phyloP scores from a whole-genome alignment of 2,329 filamentous ascomycete genomes.

The Onygenales sp. region DNA sequence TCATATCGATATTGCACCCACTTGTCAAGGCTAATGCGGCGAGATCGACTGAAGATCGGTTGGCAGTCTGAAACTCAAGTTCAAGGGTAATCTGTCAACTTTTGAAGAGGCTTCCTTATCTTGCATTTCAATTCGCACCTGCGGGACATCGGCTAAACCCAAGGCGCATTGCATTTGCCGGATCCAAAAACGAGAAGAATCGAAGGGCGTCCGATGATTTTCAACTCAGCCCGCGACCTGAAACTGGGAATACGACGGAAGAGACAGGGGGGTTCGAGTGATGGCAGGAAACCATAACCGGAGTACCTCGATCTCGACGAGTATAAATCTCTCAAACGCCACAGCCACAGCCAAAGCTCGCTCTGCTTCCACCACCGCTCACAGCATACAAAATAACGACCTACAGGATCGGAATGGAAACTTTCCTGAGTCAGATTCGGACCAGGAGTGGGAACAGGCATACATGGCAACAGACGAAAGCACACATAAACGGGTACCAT shows the following conservation, averaged over 20 bases:
- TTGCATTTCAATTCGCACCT: not conserved
- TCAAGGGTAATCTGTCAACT: not conserved
- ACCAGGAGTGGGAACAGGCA: not conserved
- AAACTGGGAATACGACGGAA: not conserved
- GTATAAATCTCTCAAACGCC: not conserved
- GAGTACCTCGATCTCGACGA: not conserved
- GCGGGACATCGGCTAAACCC: not conserved
- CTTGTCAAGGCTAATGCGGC: too few species aligned
- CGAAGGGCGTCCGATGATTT: not conserved
- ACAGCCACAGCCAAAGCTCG: not conserved
- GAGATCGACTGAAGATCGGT: not conserved
- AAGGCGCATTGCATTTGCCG: not conserved
- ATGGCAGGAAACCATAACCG: not conserved
- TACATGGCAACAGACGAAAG: constrained; percentile 11
- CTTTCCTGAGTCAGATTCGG: not conserved
- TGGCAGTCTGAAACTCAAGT: not conserved
- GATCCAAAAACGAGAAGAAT: not conserved
- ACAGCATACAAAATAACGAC: not conserved
- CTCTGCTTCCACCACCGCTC: not conserved
- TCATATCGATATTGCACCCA: not conserved
- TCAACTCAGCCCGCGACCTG: not conserved
- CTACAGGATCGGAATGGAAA: not conserved
- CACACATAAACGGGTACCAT: constrained; percentile 9
- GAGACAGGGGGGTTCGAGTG: not conserved
- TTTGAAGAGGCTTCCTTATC: not conserved